Evolutionary conservation across 139 green algal species (phyloP).

Genomic region (Eudorina sp.): DNA sequence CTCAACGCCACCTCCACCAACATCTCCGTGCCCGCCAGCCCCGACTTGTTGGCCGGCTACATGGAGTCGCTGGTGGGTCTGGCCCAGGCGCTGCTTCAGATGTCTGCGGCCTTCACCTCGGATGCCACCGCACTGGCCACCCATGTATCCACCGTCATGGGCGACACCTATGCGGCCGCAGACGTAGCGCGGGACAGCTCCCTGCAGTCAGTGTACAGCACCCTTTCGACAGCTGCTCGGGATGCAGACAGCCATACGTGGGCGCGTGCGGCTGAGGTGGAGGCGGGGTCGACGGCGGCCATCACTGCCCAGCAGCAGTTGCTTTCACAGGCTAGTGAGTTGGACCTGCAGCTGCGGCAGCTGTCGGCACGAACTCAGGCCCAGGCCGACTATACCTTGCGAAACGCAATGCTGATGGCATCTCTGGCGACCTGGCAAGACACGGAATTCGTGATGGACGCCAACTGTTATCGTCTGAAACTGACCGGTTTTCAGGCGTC

Average conservation of each 20-base stretch:
- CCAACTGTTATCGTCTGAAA: constrained; percentile 22
- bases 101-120: background rate
- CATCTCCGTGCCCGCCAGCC: background rate
- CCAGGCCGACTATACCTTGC: constrained; percentile 10
- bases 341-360: background rate
- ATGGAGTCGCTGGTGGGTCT: background rate
- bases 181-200: background rate
- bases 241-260: background rate
- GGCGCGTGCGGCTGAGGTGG: background rate
- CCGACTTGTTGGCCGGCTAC: background rate
- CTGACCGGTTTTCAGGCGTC: background rate
- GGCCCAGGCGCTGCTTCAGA: background rate
- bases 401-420: background rate
- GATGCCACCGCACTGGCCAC: background rate
- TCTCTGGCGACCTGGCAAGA: background rate
- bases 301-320: background rate
- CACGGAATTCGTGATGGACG: background rate
- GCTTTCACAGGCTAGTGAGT: background rate
- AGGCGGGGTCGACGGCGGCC: background rate
- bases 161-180: background rate
- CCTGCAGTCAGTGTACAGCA: background rate
- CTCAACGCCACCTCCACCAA: background rate
- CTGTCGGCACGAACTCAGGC: background rate
- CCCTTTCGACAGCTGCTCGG: background rate
- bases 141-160: background rate